phyloP scores from a whole-genome alignment of 164 flowering plant species.

The Brasenia schreberi region DNA sequence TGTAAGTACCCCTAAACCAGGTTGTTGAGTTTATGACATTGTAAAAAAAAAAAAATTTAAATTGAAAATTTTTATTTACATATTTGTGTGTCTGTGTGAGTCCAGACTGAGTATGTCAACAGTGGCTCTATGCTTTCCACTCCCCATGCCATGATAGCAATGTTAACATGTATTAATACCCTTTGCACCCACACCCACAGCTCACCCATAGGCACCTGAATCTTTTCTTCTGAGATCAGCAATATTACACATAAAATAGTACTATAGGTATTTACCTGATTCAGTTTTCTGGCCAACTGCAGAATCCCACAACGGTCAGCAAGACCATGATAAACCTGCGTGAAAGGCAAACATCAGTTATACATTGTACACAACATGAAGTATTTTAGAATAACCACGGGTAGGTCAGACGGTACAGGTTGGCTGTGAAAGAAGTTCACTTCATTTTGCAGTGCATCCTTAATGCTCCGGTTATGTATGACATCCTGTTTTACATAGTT shows the following conservation, averaged over 20 bases:
- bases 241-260: neutral
- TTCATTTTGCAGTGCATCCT: conserved; percentile 80
- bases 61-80: neutral
- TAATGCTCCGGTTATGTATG: conserved; percentile 56
- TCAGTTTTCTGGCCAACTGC: conserved; percentile 81
- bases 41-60: too few species aligned
- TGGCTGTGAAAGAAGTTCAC: conserved; percentile 84
- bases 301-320: conserved; percentile 84
- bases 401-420: conserved; percentile 38
- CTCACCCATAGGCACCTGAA: too few species aligned
- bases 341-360: neutral
- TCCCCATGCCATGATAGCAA: too few species aligned
- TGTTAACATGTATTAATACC: too few species aligned
- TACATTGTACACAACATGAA: neutral
- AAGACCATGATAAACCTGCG: conserved; percentile 69
- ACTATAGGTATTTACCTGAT: conserved; percentile 45
- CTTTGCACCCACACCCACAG: too few species aligned
- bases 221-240: neutral
- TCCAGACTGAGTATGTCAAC: too few species aligned
- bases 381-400: neutral
- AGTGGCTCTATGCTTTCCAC: too few species aligned
- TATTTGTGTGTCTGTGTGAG: too few species aligned
- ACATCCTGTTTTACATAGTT: conserved; percentile 48
- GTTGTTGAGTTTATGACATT: too few species aligned
- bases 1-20: too few species aligned